These are phyloP conservation scores for Aegilops tauschii DNA, from an alignment of 176 grass and related monocot species.

Conservation along the genomic window DNA sequence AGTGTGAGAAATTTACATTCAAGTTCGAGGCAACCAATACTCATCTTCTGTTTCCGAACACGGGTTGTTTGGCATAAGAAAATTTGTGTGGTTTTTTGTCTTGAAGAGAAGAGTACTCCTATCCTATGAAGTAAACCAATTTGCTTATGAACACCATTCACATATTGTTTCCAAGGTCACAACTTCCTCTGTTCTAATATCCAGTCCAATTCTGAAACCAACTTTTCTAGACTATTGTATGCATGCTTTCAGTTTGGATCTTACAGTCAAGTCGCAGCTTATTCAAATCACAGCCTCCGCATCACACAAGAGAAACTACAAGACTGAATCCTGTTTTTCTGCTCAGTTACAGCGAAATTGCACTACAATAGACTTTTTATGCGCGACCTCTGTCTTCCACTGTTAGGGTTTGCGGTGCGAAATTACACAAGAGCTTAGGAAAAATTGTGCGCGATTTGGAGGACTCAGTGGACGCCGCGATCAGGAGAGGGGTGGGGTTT, in stretches of 20 bases:
- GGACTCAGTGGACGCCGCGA: background rate
- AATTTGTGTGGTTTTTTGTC: background rate
- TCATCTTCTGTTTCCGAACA: background rate
- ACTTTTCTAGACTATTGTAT: too few relatives aligned
- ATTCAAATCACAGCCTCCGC: background rate
- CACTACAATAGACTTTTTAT: background rate
- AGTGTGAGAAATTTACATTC: too few relatives aligned
- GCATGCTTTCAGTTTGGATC: too few relatives aligned
- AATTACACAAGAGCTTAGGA: too few relatives aligned
- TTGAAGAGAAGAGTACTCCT: background rate
- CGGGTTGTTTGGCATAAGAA: background rate
- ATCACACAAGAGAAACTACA: background rate
- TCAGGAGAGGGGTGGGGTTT: background rate
- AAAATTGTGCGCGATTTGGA: background rate
- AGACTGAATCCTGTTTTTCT: background rate
- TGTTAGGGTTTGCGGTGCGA: too few relatives aligned
- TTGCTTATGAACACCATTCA: background rate
- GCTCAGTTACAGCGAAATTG: background rate
- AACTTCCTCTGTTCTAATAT: too few relatives aligned
- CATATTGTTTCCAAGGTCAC: too few relatives aligned
- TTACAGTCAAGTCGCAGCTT: background rate
- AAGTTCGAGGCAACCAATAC: background rate
- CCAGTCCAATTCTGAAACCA: too few relatives aligned
- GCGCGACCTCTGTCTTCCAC: background rate
- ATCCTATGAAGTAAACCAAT: background rate